phyloP scores from a whole-genome alignment of 2,329 filamentous ascomycete genomes.

The Chrysosporium keratinophilum region DNA sequence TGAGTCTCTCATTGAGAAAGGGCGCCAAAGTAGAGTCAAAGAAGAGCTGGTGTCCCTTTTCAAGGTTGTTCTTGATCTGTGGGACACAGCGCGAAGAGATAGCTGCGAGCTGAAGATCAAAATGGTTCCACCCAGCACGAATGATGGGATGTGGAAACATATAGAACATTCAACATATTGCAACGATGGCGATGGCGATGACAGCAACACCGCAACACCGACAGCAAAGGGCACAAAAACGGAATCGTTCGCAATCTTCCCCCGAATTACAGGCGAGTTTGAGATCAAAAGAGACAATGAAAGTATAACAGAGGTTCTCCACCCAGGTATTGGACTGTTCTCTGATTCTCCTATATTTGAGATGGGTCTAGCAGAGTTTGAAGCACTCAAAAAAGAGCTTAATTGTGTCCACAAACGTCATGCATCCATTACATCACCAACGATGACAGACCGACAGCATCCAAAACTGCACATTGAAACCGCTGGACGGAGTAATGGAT shows the following conservation, averaged over 20 bases:
- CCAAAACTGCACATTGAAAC: too few relatives aligned
- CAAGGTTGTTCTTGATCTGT: constrained; percentile 1
- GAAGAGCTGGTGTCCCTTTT: background rate
- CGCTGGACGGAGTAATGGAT: too few relatives aligned
- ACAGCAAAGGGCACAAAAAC: background rate
- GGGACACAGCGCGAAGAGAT: background rate
- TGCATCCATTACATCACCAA: background rate
- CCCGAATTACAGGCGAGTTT: constrained; percentile 9
- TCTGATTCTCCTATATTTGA: constrained; percentile 7
- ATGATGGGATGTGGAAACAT: background rate
- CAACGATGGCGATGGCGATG: background rate
- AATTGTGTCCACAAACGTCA: constrained; percentile 2
- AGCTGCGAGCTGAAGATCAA: constrained; percentile 5
- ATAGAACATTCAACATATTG: background rate
- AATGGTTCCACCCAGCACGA: background rate
- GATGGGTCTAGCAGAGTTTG: background rate
- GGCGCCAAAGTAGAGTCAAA: background rate
- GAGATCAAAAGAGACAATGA: background rate
- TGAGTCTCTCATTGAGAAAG: background rate
- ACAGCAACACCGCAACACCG: background rate
- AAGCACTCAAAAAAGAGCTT: background rate
- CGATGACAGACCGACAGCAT: too few relatives aligned
- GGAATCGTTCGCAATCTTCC: constrained; percentile 10
- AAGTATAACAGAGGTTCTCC: background rate
- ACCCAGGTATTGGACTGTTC: constrained; percentile 9